Percentiles rank a stretch among this genome's conserved stretches.
Conservation (phyloP, 2,329 filamentous ascomycete genomes). For the Mycogone perniciosa region DNA sequence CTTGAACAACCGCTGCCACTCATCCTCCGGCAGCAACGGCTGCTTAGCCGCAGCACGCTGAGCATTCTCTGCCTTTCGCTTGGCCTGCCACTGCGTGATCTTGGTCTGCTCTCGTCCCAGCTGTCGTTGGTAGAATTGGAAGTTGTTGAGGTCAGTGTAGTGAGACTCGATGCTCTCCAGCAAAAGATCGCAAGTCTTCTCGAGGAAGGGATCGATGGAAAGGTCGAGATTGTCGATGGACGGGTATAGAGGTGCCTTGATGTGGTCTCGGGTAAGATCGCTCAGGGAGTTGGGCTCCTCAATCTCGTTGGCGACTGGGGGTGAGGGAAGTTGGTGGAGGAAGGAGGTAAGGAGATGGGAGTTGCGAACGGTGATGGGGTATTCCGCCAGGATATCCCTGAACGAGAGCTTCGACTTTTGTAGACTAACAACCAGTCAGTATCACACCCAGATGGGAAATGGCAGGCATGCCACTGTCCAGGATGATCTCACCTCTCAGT, state of each 20-base stretch:
- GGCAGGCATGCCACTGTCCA: not conserved
- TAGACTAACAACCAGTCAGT: constrained; percentile 49
- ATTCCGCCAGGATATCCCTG: constrained; percentile 87
- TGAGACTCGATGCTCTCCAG: constrained; percentile 96
- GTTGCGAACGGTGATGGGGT: constrained; percentile 89
- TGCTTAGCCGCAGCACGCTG: constrained; percentile 82
- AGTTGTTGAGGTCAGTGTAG: constrained; percentile 98
- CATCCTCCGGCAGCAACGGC: constrained; percentile 81
- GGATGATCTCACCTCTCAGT: constrained; percentile 69
- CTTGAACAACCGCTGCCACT: constrained; percentile 98
- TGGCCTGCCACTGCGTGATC: constrained; percentile 92
- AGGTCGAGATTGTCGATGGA: constrained; percentile 88
- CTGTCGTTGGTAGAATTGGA: constrained; percentile 92
- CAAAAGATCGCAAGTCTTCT: constrained; percentile 95
- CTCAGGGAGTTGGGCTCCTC: constrained; percentile 72
- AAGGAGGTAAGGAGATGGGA: constrained; percentile 93
- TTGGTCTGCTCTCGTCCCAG: constrained; percentile 91
- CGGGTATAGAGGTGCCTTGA: constrained; percentile 65
- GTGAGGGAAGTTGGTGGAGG: constrained; percentile 80
- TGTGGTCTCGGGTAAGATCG: constrained; percentile 63
- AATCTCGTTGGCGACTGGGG: constrained; percentile 57
- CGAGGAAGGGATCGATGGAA: constrained; percentile 92
- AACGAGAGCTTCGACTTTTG: constrained; percentile 92
- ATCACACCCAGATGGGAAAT: not conserved
- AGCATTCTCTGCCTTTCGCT: constrained; percentile 94